These are phyloP conservation scores for Incumbomyces delicatus DNA, from an alignment of 2,329 filamentous ascomycete genomes.

Conservation along the genomic window DNA sequence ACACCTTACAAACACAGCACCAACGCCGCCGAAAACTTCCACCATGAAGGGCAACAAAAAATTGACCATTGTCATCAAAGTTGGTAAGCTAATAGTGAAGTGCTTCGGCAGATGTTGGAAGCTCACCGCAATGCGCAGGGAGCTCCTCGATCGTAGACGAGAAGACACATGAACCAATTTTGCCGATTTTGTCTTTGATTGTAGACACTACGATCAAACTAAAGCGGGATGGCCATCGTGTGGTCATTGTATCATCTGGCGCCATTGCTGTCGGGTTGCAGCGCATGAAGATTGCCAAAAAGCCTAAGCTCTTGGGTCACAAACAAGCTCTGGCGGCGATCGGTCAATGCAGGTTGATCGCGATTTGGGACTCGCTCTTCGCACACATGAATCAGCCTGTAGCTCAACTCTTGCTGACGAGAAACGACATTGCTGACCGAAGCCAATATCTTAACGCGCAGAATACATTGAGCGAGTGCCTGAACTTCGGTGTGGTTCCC, in stretches of 20 bases:
- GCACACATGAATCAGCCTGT: slow-evolving; percentile 79
- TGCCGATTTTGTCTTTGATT: slow-evolving; percentile 83
- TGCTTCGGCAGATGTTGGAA: not conserved
- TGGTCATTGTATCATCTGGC: slow-evolving; percentile 93
- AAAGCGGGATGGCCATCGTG: slow-evolving; percentile 80
- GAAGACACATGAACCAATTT: slow-evolving; percentile 80
- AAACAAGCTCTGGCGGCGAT: slow-evolving; percentile 90
- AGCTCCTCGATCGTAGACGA: slow-evolving; percentile 99
- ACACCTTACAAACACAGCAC: not conserved
- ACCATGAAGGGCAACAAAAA: slow-evolving; percentile 55
- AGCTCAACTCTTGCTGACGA: slow-evolving; percentile 85
- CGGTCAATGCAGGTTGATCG: slow-evolving; percentile 89
- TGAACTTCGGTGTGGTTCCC: slow-evolving; percentile 92
- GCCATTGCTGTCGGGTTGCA: slow-evolving; percentile 90
- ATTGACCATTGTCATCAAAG: slow-evolving; percentile 75
- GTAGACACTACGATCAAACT: slow-evolving; percentile 88
- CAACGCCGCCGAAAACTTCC: not conserved
- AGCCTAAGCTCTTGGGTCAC: slow-evolving; percentile 82
- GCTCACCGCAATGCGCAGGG: slow-evolving; percentile 43
- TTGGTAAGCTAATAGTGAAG: slow-evolving; percentile 48
- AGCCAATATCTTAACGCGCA: slow-evolving; percentile 94
- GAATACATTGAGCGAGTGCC: slow-evolving; percentile 80
- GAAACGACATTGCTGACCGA: slow-evolving; percentile 92
- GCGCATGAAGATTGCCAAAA: slow-evolving; percentile 76
- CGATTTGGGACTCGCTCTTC: slow-evolving; percentile 90